These are phyloP conservation scores for Petunia axillaris DNA, from an alignment of 257 asterid genomes.

Conservation along the genomic window DNA sequence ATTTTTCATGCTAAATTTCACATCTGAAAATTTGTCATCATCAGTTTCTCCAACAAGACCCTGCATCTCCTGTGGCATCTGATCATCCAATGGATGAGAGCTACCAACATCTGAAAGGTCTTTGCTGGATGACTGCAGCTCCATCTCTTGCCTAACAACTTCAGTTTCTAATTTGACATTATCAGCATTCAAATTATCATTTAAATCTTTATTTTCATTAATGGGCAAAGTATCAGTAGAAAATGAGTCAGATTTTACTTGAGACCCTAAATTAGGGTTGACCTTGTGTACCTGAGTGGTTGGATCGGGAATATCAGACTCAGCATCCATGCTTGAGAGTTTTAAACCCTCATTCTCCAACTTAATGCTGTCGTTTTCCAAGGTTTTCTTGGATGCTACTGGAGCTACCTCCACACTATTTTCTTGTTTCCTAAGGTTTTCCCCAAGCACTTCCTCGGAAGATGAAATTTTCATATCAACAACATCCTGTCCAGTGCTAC, in stretches of 20 bases:
- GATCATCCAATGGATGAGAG: conserved; percentile 33
- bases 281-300: conserved; percentile 42
- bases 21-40: conserved; percentile 25
- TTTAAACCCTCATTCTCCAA: conserved; percentile 31
- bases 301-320: conserved; percentile 30
- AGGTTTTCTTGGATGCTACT: conserved; percentile 22
- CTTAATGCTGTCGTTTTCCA: conserved; percentile 18
- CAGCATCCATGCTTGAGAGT: conserved; percentile 35
- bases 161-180: conserved; percentile 46
- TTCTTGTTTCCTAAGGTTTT: conserved; percentile 7
- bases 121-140: conserved; percentile 33
- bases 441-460: conserved; percentile 9
- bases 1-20: conserved; percentile 35
- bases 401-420: conserved; percentile 19
- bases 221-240: conserved; percentile 39
- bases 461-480: not conserved
- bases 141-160: conserved; percentile 38
- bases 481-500: conserved; percentile 7
- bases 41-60: conserved; percentile 39
- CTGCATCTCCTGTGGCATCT: conserved; percentile 29
- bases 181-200: conserved; percentile 43
- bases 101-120: conserved; percentile 35
- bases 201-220: conserved; percentile 36
- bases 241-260: conserved; percentile 43
- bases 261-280: conserved; percentile 45